phyloP scores from a whole-genome alignment of 2,329 filamentous ascomycete genomes.

The Fusarium setosum region DNA sequence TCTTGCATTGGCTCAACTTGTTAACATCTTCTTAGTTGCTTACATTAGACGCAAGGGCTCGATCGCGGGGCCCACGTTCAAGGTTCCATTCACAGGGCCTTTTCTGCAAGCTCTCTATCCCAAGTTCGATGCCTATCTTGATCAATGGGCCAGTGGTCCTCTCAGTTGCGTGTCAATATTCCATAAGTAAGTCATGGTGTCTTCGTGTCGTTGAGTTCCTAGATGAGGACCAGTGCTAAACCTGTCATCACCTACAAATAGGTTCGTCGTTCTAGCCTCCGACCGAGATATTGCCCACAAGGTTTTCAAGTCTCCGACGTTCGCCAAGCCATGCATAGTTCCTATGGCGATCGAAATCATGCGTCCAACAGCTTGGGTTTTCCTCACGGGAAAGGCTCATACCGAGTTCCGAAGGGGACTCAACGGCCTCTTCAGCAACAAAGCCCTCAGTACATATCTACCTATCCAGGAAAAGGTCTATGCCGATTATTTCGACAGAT shows the following conservation, averaged over 20 bases:
- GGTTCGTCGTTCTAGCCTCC: conserved; percentile 83
- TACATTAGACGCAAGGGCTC: conserved; percentile 71
- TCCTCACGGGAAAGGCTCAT: conserved; percentile 80
- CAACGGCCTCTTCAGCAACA: conserved; percentile 79
- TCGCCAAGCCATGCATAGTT: conserved; percentile 82
- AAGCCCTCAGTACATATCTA: conserved; percentile 76
- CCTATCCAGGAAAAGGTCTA: conserved; percentile 80
- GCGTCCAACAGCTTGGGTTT: conserved; percentile 80
- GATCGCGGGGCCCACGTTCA: conserved; percentile 72
- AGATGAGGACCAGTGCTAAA: rapidly evolving
- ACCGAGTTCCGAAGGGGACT: conserved; percentile 83
- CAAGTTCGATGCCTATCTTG: conserved; percentile 77
- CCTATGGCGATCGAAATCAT: conserved; percentile 81
- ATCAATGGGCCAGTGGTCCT: conserved; percentile 82
- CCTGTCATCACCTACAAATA: conserved; percentile 43
- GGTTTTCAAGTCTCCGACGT: conserved; percentile 82
- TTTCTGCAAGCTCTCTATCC: conserved; percentile 82
- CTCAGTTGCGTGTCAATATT: conserved; percentile 87
- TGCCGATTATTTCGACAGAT: conserved; percentile 75
- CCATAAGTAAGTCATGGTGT: conserved; percentile 74
- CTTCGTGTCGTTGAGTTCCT: no score
- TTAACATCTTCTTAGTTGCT: conserved; percentile 56
- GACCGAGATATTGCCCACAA: conserved; percentile 84
- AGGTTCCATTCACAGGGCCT: conserved; percentile 78
- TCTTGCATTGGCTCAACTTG: neutral